Evolutionary conservation across 2,329 filamentous ascomycete genomes (phyloP).

Genomic region (Gyromitra esculenta): DNA sequence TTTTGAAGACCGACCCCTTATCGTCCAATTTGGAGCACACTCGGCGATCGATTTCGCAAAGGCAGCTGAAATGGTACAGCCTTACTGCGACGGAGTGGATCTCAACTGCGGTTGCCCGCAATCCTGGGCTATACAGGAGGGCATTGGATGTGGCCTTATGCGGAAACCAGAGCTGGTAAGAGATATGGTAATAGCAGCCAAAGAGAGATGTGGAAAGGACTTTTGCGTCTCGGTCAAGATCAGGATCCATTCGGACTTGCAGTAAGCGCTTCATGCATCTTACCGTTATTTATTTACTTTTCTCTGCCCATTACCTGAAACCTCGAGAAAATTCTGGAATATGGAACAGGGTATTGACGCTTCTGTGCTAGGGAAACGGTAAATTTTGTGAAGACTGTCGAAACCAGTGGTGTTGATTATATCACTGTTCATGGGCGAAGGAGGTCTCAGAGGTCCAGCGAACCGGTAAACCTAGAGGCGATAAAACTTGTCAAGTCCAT

Average conservation of each 20-base stretch:
- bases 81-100: conserved; percentile 72
- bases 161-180: conserved; percentile 71
- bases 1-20: conserved; percentile 68
- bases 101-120: conserved; percentile 79
- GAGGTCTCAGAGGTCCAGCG: conserved; percentile 69
- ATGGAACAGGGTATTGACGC: not conserved
- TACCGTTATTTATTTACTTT: not conserved
- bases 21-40: conserved; percentile 75
- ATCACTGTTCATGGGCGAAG: conserved; percentile 76
- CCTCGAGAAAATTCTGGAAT: not conserved
- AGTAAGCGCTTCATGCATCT: conserved; percentile 59
- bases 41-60: conserved; percentile 70
- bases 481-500: conserved; percentile 67
- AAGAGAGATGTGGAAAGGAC: conserved; percentile 65
- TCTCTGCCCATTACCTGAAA: not conserved
- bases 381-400: conserved; percentile 71
- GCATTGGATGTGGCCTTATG: conserved; percentile 76
- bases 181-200: conserved; percentile 71
- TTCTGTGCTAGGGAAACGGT: conserved; percentile 61
- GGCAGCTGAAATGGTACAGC: conserved; percentile 70
- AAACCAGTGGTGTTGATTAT: conserved; percentile 72
- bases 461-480: conserved; percentile 71
- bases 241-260: conserved; percentile 72
- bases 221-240: conserved; percentile 77
- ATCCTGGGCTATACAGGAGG: conserved; percentile 75